Base-by-base conservation (phyloP, 371 early-diverging fungal genomes). In the Actinomucor elegans region DNA sequence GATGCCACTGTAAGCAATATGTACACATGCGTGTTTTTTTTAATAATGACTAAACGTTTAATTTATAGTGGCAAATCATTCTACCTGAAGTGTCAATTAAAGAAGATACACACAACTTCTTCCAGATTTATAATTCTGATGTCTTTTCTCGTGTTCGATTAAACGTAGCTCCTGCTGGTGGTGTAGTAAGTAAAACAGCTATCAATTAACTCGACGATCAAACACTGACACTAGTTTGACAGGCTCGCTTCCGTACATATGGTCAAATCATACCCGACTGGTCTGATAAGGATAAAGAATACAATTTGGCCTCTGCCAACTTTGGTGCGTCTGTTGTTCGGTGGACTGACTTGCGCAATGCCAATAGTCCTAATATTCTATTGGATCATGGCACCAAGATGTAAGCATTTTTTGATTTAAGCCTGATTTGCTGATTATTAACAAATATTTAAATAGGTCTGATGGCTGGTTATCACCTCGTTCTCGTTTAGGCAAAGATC, bases 161-260 rank as follows among this genome's bases (percentile, higher is more conserved):
- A 33, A 84, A 77, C 6, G 82, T 90, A 57, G 85, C 80, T 56
- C 93, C 94, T 5, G 94, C 91, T 56, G 93, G 93, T 45, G 94
- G 93, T 28, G 80, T 93, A 45, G 86, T 85, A 63, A 46, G 59
- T 48, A 14, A n/a, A n/a, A n/a, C n/a, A n/a, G n/a, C n/a, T n/a
- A n/a, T n/a, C n/a, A n/a, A n/a, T n/a, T n/a, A n/a, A n/a, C n/a
- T n/a, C n/a, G n/a, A n/a, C n/a, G n/a, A n/a, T n/a, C n/a, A n/a
- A n/a, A n/a, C n/a, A n/a, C n/a, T n/a, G n/a, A n/a, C n/a, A n/a
- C n/a, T 27, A n/a, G 20, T 29, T 31, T 43, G 18, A 41, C 45
- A 81, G 81, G 80, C 81, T 26, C 85, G 94, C 15, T 80, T 93
- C 48, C 81, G 93, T 20, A 85, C 83, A 29, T 90, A 84, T 64